phyloP scores from a whole-genome alignment of 805 yeast species.

The Torulaspora delbrueckii region DNA sequence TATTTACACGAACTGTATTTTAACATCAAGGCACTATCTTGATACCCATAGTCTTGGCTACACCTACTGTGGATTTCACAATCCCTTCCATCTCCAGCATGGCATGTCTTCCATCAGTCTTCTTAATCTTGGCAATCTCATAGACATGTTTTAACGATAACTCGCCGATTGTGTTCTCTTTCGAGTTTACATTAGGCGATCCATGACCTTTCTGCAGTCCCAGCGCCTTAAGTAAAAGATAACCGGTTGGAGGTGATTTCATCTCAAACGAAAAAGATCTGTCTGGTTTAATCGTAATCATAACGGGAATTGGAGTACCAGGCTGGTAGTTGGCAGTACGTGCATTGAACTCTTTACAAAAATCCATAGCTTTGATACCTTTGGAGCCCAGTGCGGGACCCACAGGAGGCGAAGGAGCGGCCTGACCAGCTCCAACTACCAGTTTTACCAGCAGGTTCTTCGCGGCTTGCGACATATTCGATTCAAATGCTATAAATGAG shows the following conservation, averaged over 20 bases:
- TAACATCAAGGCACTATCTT: conserved; percentile 56
- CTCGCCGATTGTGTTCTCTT: conserved; percentile 48
- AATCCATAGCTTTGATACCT: conserved; percentile 97
- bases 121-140: conserved; percentile 91
- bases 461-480: conserved; percentile 35
- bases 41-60: conserved; percentile 88
- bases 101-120: conserved; percentile 76
- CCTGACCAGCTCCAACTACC: conserved; percentile 95
- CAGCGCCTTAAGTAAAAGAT: conserved; percentile 68
- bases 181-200: conserved; percentile 35
- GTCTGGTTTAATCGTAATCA: conserved; percentile 86
- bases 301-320: conserved; percentile 86
- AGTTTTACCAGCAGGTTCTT: conserved; percentile 76
- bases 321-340: conserved; percentile 83
- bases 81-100: conserved; percentile 66
- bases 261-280: conserved; percentile 80
- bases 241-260: conserved; percentile 89
- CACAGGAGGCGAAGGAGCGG: conserved; percentile 98
- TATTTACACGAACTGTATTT: conserved; percentile 3
- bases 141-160: conserved; percentile 81
- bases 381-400: conserved; percentile 98
- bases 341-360: conserved; percentile 97
- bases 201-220: conserved; percentile 77
- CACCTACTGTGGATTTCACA: conserved; percentile 75
- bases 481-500: not conserved